Evolutionary conservation across 176 grass and related monocot genomes (phyloP).

Genomic region (Carex parvula): DNA sequence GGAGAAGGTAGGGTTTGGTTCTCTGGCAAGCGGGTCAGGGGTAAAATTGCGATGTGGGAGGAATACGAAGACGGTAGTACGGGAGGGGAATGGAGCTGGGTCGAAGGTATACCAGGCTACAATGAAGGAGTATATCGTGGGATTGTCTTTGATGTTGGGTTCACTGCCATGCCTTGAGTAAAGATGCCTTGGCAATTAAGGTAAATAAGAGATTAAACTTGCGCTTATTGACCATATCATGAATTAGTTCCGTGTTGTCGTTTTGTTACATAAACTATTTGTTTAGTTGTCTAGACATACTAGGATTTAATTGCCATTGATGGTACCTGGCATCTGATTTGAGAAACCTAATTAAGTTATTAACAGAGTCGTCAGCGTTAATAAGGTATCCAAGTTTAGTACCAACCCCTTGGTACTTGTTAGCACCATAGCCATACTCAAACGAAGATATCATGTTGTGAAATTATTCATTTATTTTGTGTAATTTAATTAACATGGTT

Average conservation of each 20-base stretch:
- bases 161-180: conserved; percentile 62
- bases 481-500: background rate
- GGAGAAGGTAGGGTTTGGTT: conserved; percentile 98
- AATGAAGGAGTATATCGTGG: conserved; percentile 85
- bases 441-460: background rate
- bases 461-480: background rate
- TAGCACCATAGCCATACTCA: background rate
- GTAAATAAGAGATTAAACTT: conserved; percentile 12
- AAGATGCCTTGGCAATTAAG: background rate
- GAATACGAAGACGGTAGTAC: conserved; percentile 45
- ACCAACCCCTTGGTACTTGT: background rate
- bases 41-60: conserved; percentile 96
- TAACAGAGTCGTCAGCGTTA: background rate
- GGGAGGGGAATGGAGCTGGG: conserved; percentile 76
- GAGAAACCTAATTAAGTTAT: no score
- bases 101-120: conserved; percentile 70
- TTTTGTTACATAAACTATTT: background rate
- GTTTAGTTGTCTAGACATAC: background rate
- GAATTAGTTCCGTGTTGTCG: background rate
- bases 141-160: conserved; percentile 85
- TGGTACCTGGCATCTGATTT: background rate
- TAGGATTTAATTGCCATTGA: background rate
- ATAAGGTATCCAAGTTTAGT: background rate
- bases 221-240: background rate
- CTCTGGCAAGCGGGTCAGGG: conserved; percentile 73